These are phyloP conservation scores for Fusarium equiseti DNA, from an alignment of 2,329 filamentous ascomycete genomes.

Conservation along the genomic window DNA sequence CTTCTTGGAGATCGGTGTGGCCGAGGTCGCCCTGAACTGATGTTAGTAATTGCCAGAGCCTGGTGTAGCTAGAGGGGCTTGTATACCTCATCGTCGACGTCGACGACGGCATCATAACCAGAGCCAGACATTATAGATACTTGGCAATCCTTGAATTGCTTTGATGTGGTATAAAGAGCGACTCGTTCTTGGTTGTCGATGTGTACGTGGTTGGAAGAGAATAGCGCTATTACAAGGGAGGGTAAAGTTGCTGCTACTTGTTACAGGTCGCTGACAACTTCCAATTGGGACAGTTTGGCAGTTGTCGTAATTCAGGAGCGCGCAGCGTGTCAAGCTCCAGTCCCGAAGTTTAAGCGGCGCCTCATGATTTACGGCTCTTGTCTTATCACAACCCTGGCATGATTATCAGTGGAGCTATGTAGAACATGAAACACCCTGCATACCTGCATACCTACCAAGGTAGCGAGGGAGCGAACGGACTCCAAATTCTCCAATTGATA, in stretches of 20 bases:
- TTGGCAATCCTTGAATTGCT: neutral
- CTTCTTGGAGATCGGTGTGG: conserved; percentile 97
- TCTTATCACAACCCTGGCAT: conserved; percentile 14
- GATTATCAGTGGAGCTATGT: conserved; percentile 26
- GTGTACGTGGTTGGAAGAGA: conserved; percentile 11
- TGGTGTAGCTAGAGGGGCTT: conserved; percentile 30
- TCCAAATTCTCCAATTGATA: neutral
- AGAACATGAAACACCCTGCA: conserved; percentile 16
- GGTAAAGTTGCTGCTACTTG: conserved; percentile 21
- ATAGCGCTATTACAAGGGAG: conserved; percentile 28
- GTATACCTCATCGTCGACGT: conserved; percentile 91
- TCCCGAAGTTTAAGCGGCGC: conserved; percentile 44
- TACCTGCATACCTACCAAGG: neutral
- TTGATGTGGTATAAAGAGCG: neutral
- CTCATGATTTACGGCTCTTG: neutral
- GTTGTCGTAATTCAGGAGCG: conserved; percentile 52
- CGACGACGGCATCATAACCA: conserved; percentile 97
- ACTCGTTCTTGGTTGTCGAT: neutral
- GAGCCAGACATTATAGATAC: conserved; percentile 75
- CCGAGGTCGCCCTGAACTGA: conserved; percentile 86
- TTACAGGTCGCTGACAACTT: conserved; percentile 33
- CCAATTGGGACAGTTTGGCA: conserved; percentile 48
- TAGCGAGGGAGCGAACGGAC: neutral
- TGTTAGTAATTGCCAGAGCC: conserved; percentile 30
- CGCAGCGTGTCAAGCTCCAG: conserved; percentile 33